Base-by-base conservation (phyloP, 139 green algal genomes). In the Mesostigma viride region DNA sequence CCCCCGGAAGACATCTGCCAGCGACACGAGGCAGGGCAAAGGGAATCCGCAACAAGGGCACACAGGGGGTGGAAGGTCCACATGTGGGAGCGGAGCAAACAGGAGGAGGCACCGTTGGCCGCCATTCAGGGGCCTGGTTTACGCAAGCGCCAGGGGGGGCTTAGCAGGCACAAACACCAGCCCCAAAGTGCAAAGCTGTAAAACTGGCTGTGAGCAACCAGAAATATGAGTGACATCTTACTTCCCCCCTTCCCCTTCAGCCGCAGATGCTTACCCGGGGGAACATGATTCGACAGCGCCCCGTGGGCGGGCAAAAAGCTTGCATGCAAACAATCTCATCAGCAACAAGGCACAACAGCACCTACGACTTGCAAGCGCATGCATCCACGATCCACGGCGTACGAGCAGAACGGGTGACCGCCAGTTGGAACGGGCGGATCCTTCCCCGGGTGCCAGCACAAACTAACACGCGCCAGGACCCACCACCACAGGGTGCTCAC, bases 401-500 rank as follows among this genome's bases (percentile, higher is more conserved):
- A 8, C 11, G 11, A 51, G 40, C 40, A 8, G 8, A 8, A 14
- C 14, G 11, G 14, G 14, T 14, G 14, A 14, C 40, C 11, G 8
- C 40, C 40, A 51, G 40, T 51, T 14, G 8, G 11, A 14, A 8
- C 40, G 40, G 14, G 40, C 40, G 8, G 8, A 51, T 51, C 40
- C 8, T 8, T 51, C 40, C n/a, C n/a, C n/a, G n/a, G n/a, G n/a
- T n/a, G n/a, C n/a, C n/a, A n/a, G n/a, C n/a, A n/a, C n/a, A n/a
- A n/a, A n/a, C n/a, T n/a, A n/a, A n/a, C 95, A 91, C 0, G 83
- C 86, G n/a, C n/a, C 8, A 70, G 94, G 40, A 62, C 53, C 6
- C 5, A 62, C n/a, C 53, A 62, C 22, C 8, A 62, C n/a, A 32
- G 14, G 11, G 27, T 3, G 30, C 64, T n/a, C 28, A 71, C 65